Conservation (phyloP, 192 early-diverging fungal genomes). For the Coemansia pectinata region DNA sequence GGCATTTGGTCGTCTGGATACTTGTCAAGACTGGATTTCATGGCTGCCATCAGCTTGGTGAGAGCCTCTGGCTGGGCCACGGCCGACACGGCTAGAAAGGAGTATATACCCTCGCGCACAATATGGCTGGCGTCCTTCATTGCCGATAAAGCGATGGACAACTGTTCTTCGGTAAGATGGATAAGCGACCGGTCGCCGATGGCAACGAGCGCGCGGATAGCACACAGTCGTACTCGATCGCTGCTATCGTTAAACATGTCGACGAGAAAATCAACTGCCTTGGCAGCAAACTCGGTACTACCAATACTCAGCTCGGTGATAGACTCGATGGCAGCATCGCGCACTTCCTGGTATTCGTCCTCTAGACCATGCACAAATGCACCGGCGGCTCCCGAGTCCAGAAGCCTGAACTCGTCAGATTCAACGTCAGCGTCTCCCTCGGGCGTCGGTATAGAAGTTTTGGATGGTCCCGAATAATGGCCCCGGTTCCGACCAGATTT, state of each 20-base stretch:
- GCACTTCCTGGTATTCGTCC: conserved; percentile 90
- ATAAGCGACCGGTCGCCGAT: conserved; percentile 65
- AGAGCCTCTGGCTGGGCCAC: conserved; percentile 47
- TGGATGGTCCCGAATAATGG: conserved; percentile 8
- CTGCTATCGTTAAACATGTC: conserved; percentile 99
- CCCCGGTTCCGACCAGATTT: conserved; percentile 20
- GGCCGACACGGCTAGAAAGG: conserved; percentile 65
- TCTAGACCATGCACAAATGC: conserved; percentile 96
- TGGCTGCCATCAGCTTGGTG: conserved; percentile 56
- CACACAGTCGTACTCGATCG: conserved; percentile 77
- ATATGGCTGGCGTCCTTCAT: conserved; percentile 71
- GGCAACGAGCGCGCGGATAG: conserved; percentile 71
- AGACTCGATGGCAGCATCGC: conserved; percentile 84
- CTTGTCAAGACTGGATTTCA: conserved; percentile 63
- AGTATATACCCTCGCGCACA: conserved; percentile 73
- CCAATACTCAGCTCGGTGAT: conserved; percentile 74
- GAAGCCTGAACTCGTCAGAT: conserved; percentile 64
- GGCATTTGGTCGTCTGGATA: conserved; percentile 71
- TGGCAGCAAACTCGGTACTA: conserved; percentile 67
- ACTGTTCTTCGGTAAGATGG: conserved; percentile 69
- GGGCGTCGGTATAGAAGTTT: conserved; percentile 59
- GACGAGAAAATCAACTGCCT: conserved; percentile 81
- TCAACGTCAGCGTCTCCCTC: conserved; percentile 70
- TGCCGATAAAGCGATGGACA: conserved; percentile 69
- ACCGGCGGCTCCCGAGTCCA: conserved; percentile 85